Evolutionary conservation across 2,329 filamentous ascomycete genomes (phyloP), one percentile per base, ranked within the genome.

Genomic region (Fusarium compactum): DNA sequence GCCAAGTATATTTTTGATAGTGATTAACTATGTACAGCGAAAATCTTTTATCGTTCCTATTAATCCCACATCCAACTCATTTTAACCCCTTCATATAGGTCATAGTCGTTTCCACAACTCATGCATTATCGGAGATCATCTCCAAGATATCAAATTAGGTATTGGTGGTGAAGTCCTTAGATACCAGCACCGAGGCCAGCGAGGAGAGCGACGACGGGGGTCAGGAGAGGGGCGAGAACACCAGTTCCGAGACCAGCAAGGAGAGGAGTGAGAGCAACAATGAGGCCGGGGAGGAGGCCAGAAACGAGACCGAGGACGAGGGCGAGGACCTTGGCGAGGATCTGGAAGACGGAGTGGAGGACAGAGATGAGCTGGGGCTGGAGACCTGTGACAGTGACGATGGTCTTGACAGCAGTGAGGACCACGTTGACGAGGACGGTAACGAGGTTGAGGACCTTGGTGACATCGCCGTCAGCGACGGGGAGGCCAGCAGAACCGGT

Each of bases 301-400:
- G 40, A 45, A 12, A 77, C 55, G 29, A 77, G 67, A 30, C 67
- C 73, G 22, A 65, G 67, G 67, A 78, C 62, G 5, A 74, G 67
- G 18, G 38, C 43, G 11, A 78, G 63, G 20, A 78, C 58, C 53
- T 74, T 70, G 61, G 72, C 47, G 38, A 78, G 63, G 46, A 77
- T 69, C 58, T 50, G 58, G 68, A 78, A 71, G 67, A 78, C 67
- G 44, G 74, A 72, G 69, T 72, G 67, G 46, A 78, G 71, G 61
- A 77, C 44, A 20, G 74, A 73, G 64, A 55, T 56, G 51, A 78
- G 71, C 61, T 72, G 62, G 32, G 73, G 64, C 20, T 29, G 60
- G 67, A 77, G 69, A 45, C 76, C 76, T 18, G 73, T 65, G 30
- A 71, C 62, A 16, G 62, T 65, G 43, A 76, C 58, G 15, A 77